Evolutionary conservation across 495 filamentous ascomycete genomes (phyloP), one percentile per base, ranked within the genome.

Genomic region (Oidiodendron maius): DNA sequence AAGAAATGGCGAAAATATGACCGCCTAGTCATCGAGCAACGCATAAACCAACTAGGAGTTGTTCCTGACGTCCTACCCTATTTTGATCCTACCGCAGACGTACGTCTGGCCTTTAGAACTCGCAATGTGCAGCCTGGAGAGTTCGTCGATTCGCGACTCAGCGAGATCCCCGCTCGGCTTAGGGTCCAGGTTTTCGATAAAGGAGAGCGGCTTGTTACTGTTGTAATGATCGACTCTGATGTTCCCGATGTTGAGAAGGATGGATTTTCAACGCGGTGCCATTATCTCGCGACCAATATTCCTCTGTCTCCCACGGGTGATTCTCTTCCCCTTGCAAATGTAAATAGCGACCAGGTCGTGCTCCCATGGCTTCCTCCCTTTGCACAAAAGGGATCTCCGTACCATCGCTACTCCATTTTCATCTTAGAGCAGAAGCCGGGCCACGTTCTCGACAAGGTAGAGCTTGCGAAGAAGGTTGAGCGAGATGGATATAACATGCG

Each of bases 51-150:
- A 64, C 86, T 97, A 73, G 73, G 84, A 50, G 81, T 97, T 40
- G 74, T 96, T 24, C 93, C 93, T n/a, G 93, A 99, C 63, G 71
- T 96, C n/a, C 76, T 99, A 2, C 86, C 89, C 38, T 70, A 81
- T 57, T 79, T 96, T 56, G 82, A 94, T 38, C 90, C 91, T 3
- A 69, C 71, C 21, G 77, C 81, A 48, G 87, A 94, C 53, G 83
- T 95, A 39, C 78, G 82, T 59, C 69, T 97, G 17, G 82, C 78
- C 50, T 99, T 96, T 69, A 70, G 77, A 43, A 71, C 80, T 36
- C 74, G 67, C 40, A 76, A 77, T 35, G 68, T 89, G 16, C 68
- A 74, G 25, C 89, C 89, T 9, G 93, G 93, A 48, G 78, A 86
- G 20, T 83, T 89, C 48, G 78, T 99, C 38, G 70, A 84, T 56